Percentiles rank a stretch among this genome's conserved stretches.
phyloP scores from a whole-genome alignment of 805 yeast genomes.

The Barnettozyma botsteinii region DNA sequence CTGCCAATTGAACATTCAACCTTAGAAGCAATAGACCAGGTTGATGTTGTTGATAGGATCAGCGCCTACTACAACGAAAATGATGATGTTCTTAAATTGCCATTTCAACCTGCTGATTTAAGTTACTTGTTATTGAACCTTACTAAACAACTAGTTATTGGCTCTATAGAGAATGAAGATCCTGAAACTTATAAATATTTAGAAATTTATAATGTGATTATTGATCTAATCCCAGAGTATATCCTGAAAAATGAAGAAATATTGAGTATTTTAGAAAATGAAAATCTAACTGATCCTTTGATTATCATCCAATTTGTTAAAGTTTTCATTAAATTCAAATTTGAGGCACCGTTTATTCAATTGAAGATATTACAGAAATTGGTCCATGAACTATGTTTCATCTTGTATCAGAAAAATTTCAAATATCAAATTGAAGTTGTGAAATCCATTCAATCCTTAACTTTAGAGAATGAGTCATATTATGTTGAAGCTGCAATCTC shows the following conservation, averaged over 20 bases:
- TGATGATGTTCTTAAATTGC: slow-evolving; percentile 28
- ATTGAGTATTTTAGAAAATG: slow-evolving; percentile 20
- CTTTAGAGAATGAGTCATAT: slow-evolving; percentile 42
- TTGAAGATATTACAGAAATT: slow-evolving; percentile 16
- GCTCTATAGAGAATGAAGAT: slow-evolving; percentile 17
- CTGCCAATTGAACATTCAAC: slow-evolving; percentile 45
- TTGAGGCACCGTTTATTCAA: slow-evolving; percentile 24
- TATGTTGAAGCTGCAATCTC: slow-evolving; percentile 72
- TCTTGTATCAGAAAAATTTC: slow-evolving; percentile 8
- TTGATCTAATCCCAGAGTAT: slow-evolving; percentile 42
- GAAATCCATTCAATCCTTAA: slow-evolving; percentile 55
- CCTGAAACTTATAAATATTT: slow-evolving; percentile 26
- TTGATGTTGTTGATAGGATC: slow-evolving; percentile 27
- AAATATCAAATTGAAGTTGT: slow-evolving; percentile 67
- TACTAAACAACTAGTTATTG: slow-evolving; percentile 24
- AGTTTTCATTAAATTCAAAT: slow-evolving; percentile 26
- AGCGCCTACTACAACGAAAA: slow-evolving; percentile 29
- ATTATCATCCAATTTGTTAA: slow-evolving; percentile 26
- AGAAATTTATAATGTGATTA: slow-evolving; percentile 30
- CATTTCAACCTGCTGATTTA: slow-evolving; percentile 39
- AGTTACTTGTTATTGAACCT: slow-evolving; percentile 35
- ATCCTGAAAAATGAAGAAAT: slow-evolving; percentile 33
- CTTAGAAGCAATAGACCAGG: slow-evolving; percentile 12
- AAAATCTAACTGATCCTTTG: slow-evolving; percentile 10
- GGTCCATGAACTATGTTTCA: slow-evolving; percentile 17